Conservation (phyloP, 345 rosid species). For the Euphorbia tirucalli region DNA sequence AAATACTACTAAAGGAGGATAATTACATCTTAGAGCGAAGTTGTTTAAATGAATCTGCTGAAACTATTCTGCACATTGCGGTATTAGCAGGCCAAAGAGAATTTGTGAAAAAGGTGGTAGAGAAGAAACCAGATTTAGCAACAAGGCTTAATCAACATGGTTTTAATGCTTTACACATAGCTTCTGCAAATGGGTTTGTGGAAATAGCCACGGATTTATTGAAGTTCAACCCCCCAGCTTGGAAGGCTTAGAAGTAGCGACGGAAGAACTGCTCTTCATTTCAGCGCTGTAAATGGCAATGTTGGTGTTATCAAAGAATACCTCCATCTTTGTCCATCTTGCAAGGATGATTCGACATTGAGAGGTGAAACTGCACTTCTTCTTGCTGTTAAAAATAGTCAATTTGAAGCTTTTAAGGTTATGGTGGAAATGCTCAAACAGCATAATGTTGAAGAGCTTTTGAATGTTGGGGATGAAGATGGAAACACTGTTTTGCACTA, state of each 20-base stretch:
- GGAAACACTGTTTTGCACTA: conserved; percentile 13
- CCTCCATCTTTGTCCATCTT: background rate
- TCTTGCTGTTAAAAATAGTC: conserved; percentile 3
- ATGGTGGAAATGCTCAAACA: background rate
- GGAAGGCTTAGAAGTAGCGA: background rate
- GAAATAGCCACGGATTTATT: background rate
- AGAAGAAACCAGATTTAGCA: background rate
- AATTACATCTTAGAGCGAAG: background rate
- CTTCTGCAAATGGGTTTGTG: conserved; percentile 3
- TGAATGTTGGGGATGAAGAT: background rate
- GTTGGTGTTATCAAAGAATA: background rate
- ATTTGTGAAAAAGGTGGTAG: background rate
- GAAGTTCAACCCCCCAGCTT: background rate
- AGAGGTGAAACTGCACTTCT: conserved; percentile 5
- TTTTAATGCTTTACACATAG: conserved; percentile 7
- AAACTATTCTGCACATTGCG: conserved; percentile 1
- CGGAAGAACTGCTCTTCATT: conserved; percentile 16
- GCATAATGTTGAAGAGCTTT: background rate
- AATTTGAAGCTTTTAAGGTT: conserved; percentile 1
- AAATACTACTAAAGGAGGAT: background rate
- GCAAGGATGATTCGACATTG: background rate
- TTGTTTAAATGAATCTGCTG: background rate
- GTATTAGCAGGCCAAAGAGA: background rate
- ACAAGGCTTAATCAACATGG: conserved; percentile 1
- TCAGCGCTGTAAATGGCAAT: background rate